Conservation (phyloP, 2,329 filamentous ascomycete genomes). For the Aspergillus carbonarius region DNA sequence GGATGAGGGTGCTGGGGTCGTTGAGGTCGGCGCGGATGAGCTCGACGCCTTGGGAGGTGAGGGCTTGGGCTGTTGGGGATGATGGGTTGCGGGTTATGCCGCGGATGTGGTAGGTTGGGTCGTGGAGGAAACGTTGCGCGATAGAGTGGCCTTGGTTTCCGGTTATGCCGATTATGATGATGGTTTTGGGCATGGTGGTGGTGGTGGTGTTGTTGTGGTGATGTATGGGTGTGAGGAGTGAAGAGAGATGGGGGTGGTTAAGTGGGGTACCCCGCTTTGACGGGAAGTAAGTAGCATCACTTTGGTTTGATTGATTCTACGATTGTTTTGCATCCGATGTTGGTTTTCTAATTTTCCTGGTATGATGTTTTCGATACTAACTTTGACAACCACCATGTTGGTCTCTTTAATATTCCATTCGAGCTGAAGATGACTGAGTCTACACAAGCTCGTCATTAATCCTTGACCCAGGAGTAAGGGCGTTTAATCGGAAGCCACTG, state of each 20-base stretch:
- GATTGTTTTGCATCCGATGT: too few relatives aligned
- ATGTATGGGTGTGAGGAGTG: not conserved
- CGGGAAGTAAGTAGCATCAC: too few relatives aligned
- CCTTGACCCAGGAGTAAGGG: too few relatives aligned
- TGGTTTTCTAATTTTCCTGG: too few relatives aligned
- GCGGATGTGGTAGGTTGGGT: slow-evolving; percentile 27
- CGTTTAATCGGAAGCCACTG: too few relatives aligned
- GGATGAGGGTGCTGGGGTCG: slow-evolving; percentile 19
- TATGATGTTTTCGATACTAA: too few relatives aligned
- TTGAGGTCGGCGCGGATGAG: slow-evolving; percentile 29
- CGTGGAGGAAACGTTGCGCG: slow-evolving; percentile 22
- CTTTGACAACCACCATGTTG: too few relatives aligned
- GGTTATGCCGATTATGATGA: slow-evolving; percentile 20
- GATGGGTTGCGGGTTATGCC: slow-evolving; percentile 30
- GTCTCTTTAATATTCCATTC: too few relatives aligned
- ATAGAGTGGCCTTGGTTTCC: slow-evolving; percentile 28
- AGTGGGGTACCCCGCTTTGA: too few relatives aligned
- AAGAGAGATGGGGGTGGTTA: not conserved
- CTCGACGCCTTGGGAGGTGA: slow-evolving; percentile 27
- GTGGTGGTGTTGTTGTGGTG: not conserved
- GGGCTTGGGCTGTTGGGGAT: slow-evolving; percentile 18
- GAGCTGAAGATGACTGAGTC: too few relatives aligned
- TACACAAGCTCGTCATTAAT: too few relatives aligned
- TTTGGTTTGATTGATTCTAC: too few relatives aligned
- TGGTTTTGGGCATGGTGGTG: slow-evolving; percentile 15